Evolutionary conservation across 228 moss, liverwort and hornwort genomes (phyloP).

Genomic region (Sphagnum fallax): DNA sequence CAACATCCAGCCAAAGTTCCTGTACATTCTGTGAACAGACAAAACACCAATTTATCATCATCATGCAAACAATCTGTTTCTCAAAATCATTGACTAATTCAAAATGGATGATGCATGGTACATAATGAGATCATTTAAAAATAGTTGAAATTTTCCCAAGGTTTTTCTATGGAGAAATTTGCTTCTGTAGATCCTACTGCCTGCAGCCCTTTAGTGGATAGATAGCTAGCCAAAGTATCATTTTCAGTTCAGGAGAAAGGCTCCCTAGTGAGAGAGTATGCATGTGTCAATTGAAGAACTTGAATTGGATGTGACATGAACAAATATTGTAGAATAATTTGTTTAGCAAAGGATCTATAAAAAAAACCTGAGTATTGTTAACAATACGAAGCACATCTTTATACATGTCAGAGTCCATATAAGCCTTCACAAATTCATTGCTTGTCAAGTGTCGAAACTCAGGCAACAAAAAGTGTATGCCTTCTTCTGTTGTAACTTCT

Average conservation of each 20-base stretch:
- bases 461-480: conserved; percentile 47
- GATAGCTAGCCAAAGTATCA: background rate
- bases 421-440: conserved; percentile 50
- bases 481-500: conserved; percentile 66
- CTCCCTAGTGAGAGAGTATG: too few species aligned
- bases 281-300: background rate
- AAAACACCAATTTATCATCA: background rate
- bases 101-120: background rate
- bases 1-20: conserved; percentile 69
- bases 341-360: background rate
- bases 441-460: conserved; percentile 34
- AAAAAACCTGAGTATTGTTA: conserved; percentile 38
- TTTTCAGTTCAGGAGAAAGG: too few species aligned
- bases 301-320: background rate
- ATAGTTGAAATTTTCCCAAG: background rate
- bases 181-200: background rate
- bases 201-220: background rate
- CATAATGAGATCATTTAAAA: background rate
- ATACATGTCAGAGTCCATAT: conserved; percentile 55
- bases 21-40: conserved; percentile 35
- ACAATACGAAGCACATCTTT: conserved; percentile 66
- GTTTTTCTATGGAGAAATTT: background rate
- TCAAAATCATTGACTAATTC: background rate
- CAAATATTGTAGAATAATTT: background rate
- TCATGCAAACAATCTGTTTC: background rate